A percentile compares a stretch with the other conserved stretches of the same genome.
phyloP scores from a whole-genome alignment of 179 eudicot species.

The Camellia oleifera region DNA sequence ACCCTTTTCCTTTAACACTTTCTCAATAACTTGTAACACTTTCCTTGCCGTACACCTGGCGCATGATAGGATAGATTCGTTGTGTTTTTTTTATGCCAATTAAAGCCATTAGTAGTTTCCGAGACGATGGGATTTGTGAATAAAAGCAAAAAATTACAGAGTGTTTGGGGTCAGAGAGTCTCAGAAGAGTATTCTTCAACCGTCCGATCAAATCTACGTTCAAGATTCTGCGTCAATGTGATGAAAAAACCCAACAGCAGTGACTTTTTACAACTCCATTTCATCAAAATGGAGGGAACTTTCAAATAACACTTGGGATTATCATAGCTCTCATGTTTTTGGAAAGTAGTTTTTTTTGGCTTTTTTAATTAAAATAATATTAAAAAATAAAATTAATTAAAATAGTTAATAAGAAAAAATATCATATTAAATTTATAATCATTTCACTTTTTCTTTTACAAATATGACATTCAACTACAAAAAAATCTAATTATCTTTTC shows the following conservation, averaged over 20 bases:
- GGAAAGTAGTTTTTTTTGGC: no score
- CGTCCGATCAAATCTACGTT: conserved; percentile 8
- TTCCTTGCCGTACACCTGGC: conserved; percentile 13
- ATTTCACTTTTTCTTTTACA: no score
- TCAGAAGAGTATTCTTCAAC: no score
- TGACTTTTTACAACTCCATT: not conserved
- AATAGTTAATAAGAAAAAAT: no score
- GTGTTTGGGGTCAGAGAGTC: no score
- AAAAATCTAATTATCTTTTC: no score
- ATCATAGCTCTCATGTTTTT: no score
- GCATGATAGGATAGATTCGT: not conserved
- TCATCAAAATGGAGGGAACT: not conserved
- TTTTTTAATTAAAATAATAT: no score
- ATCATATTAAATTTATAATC: no score
- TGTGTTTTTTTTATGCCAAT: not conserved
- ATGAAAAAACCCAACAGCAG: not conserved
- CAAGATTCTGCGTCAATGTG: not conserved
- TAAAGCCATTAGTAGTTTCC: not conserved
- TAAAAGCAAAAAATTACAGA: not conserved
- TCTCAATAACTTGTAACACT: not conserved
- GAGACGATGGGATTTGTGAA: conserved; percentile 11
- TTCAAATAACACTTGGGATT: not conserved
- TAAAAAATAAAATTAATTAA: no score
- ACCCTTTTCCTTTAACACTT: no score
- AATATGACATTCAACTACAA: no score